Evolutionary conservation across 2,329 filamentous ascomycete species (phyloP), one percentile per base, ranked within the genome.

Genomic region (Hortaea sp.): DNA sequence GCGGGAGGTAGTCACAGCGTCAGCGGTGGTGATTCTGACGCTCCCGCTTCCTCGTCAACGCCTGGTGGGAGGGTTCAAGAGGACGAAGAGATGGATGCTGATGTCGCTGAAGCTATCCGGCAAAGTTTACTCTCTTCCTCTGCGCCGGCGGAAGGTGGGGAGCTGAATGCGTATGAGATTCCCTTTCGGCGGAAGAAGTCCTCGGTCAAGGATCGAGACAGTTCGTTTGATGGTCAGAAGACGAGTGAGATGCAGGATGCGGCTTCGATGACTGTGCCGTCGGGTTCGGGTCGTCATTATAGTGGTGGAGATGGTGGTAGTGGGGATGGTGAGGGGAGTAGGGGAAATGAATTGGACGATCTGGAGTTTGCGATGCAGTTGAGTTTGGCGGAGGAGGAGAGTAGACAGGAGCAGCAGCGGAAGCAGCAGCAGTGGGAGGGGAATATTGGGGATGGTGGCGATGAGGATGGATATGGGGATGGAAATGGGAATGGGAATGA

Each of bases 21-120:
- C 35, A 58, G n/a, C 47, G 53, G 20, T 46, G 60, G 44, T 50
- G 61, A 43, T 55, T 47, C 49, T n/a, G 66, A 45, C 2, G 56
- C 58, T 20, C 51, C 53, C 12, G 52, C 48, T 29, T 57, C 49
- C 27, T 47, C 49, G 5, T 57, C 56, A 9, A 53, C 56, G 2
- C 51, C 44, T 35, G 39, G 47, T n/a, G 30, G 50, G 5, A 54
- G 50, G 7, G 51, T 66, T 45, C 62, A 69, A 10, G 61, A 66
- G 0, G 69, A 74, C 12, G 70, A 75, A 32, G 70, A 74, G 31
- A 57, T 76, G 3, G 76, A 79, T 46, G 71, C 73, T 4, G 78
- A 82, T 32, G 70, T 82, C 13, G 78, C 77, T 4, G 77, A 82
- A 64, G 79, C 79, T 0, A 81, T 82, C 44, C 75, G 78, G 10